Evolutionary conservation across 805 yeast species (phyloP), one percentile per base, ranked within the genome.

Genomic region (Teunomyces barrocoloradensis): DNA sequence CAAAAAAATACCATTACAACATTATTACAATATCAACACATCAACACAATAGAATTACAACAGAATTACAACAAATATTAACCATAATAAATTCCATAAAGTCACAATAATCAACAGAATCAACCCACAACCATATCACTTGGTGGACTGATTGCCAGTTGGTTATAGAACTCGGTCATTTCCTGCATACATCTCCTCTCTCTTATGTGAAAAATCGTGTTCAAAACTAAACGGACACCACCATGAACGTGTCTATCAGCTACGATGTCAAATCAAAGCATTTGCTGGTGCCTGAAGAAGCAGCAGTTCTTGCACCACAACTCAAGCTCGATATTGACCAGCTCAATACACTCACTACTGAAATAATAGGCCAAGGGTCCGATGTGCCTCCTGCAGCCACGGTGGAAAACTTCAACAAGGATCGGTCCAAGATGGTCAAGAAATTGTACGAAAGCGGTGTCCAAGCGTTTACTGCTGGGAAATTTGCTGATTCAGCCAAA

Each of bases 401-500:
- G 48, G 66, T 74, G 57, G 75, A 83, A 67, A 59, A 76, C 59
- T 74, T 80, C 78, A 71, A 83, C 71, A 67, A 78, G 65, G 74
- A 79, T 58, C 51, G 78, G 63, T 55, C 81, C n/a, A 74, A 78
- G 48, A 74, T 84, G 80, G 75, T 84, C 49, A 82, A 78, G 54
- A 83, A 82, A 56, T 68, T 85, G 57, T 84, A 84, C 55, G 86
- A 80, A 45, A 71, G 82, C 13, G 90, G 89, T 2, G 76, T 82
- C 3, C 75, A 69, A 37, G 67, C 82, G 5, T 77, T 86, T 67
- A 79, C 80, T 55, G 69, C 71, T 21, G 75, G 73, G 23, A 80
- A 82, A 57, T 74, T 74, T 51, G 68, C 67, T 3, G 90, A 84
- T 10, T 84, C 89, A 1, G 75, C 78, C 34, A 83, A 82, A 57